Percentiles rank a stretch among this genome's conserved stretches.
These are phyloP conservation scores for Magnusiomyces tetraspermus DNA, from an alignment of 1,139 yeast species.

Conservation along the genomic window DNA sequence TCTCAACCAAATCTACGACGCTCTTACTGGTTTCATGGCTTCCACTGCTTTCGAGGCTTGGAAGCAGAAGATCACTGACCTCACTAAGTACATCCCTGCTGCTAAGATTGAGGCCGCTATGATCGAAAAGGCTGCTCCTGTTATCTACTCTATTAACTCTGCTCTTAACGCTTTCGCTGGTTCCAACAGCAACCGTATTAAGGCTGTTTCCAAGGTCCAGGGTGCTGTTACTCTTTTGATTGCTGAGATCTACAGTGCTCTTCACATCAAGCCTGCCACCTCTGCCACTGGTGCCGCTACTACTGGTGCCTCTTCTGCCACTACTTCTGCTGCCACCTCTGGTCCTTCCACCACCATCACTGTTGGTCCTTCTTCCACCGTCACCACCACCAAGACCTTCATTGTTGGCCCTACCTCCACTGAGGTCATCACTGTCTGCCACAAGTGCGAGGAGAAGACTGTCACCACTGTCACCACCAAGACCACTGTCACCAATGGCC, in stretches of 20 bases:
- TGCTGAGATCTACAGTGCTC: not conserved
- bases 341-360: not conserved
- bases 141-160: not conserved
- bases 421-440: slow-evolving; percentile 10
- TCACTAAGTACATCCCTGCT: not conserved
- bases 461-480: slow-evolving; percentile 8
- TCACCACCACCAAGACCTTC: slow-evolving; percentile 11
- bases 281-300: not conserved
- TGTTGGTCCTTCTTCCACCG: slow-evolving; percentile 1
- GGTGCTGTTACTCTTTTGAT: not conserved
- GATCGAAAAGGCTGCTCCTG: not conserved
- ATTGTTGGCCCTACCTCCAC: slow-evolving; percentile 6
- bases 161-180: not conserved
- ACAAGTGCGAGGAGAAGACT: slow-evolving; percentile 8
- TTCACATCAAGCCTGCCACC: not conserved
- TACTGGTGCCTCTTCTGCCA: not conserved
- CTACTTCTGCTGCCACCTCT: not conserved
- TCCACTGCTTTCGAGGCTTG: not conserved
- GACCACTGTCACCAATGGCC: slow-evolving; percentile 7
- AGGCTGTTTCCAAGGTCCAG: not conserved
- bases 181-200: no score
- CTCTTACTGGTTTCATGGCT: not conserved
- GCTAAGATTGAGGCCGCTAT: not conserved
- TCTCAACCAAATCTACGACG: not conserved
- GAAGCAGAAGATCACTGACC: not conserved